phyloP scores from a whole-genome alignment of 23 red algal species.

The Gracilaria gracilis region DNA sequence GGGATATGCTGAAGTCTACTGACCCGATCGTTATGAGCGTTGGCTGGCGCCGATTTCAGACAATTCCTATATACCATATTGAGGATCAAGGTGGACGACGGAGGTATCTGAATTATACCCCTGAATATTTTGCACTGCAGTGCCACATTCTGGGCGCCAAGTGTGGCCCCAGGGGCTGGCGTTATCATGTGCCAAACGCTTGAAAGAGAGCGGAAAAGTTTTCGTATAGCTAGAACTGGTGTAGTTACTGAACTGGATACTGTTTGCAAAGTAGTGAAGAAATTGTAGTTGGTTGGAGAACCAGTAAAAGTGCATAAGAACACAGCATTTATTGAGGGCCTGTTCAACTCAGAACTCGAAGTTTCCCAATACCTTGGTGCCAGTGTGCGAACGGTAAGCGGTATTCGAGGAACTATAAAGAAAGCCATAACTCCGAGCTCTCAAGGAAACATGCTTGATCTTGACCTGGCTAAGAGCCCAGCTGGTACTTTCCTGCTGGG shows the following conservation, averaged over 20 bases:
- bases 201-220: conserved; percentile 73
- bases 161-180: conserved; percentile 80
- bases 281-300: conserved; percentile 97
- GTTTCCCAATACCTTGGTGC: conserved; percentile 96
- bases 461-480: conserved; percentile 75
- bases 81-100: conserved; percentile 84
- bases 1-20: conserved; percentile 87
- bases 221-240: conserved; percentile 89
- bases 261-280: conserved; percentile 88
- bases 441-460: conserved; percentile 48
- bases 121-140: conserved; percentile 97
- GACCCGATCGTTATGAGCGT: conserved; percentile 93
- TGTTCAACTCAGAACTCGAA: conserved; percentile 99
- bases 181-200: conserved; percentile 85
- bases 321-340: conserved; percentile 95
- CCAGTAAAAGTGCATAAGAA: conserved; percentile 92
- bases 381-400: conserved; percentile 84
- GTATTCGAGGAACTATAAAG: conserved; percentile 91
- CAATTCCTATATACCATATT: conserved; percentile 84
- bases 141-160: conserved; percentile 87
- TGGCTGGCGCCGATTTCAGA: conserved; percentile 96
- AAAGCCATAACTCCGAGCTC: conserved; percentile 70
- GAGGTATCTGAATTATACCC: conserved; percentile 95
- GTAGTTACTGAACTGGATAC: conserved; percentile 88
- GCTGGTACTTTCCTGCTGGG: conserved; percentile 93